phyloP scores from a whole-genome alignment of 2,329 filamentous ascomycete genomes.

The Trichophaea hybrida region DNA sequence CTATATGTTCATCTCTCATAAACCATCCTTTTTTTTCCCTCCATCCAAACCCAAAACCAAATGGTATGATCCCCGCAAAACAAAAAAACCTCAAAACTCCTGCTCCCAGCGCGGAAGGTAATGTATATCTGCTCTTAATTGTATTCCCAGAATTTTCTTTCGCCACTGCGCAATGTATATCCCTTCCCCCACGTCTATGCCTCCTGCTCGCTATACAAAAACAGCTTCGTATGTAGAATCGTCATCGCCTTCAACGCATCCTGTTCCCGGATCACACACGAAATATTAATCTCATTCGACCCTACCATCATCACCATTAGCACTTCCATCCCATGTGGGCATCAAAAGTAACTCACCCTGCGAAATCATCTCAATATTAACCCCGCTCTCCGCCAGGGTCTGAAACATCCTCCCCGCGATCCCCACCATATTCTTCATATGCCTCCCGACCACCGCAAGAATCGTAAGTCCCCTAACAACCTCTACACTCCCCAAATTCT shows the following conservation, averaged over 20 bases:
- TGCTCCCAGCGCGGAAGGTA: background rate
- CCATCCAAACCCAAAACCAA: too few relatives aligned
- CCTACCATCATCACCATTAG: background rate
- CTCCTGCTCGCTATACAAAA: slow-evolving; percentile 1
- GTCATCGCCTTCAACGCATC: slow-evolving; percentile 17
- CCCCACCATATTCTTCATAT: slow-evolving; percentile 95
- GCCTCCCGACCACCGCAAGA: slow-evolving; percentile 78
- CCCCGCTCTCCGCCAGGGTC: slow-evolving; percentile 76
- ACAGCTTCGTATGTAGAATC: slow-evolving; percentile 16
- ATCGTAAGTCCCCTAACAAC: slow-evolving; percentile 88
- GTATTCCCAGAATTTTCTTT: too few relatives aligned
- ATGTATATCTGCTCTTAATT: background rate
- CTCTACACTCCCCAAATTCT: slow-evolving; percentile 74
- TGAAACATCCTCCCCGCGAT: slow-evolving; percentile 91
- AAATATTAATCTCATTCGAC: slow-evolving; percentile 24
- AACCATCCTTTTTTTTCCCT: too few relatives aligned
- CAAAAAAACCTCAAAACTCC: too few relatives aligned
- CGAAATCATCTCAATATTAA: slow-evolving; percentile 99
- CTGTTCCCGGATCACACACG: slow-evolving; percentile 10
- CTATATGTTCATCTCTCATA: too few relatives aligned
- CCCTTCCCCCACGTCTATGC: background rate
- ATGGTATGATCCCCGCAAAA: too few relatives aligned
- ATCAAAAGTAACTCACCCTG: too few relatives aligned
- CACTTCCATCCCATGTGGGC: too few relatives aligned
- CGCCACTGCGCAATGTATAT: background rate